Conservation (phyloP, 306 rosid species). For the Cyamopsis tetragonoloba region DNA sequence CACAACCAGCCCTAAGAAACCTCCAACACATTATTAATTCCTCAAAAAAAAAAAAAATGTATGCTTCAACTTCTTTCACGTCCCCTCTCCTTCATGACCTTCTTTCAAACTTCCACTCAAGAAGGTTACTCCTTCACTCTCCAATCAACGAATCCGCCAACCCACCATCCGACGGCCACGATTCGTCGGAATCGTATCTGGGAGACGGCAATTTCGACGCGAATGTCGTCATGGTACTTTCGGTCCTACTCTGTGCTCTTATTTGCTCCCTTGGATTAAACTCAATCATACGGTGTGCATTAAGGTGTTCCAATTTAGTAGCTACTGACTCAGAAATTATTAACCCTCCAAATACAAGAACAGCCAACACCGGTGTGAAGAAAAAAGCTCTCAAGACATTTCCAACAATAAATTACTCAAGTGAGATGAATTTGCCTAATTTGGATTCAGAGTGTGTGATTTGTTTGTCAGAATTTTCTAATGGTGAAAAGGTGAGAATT, state of each 20-base stretch:
- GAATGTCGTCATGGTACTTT: conserved; percentile 90
- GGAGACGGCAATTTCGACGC: conserved; percentile 67
- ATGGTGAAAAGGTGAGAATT: conserved; percentile 61
- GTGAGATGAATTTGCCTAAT: conserved; percentile 47
- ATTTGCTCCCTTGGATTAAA: conserved; percentile 81
- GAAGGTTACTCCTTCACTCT: conserved; percentile 59
- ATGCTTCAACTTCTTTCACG: conserved; percentile 35
- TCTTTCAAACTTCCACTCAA: conserved; percentile 42
- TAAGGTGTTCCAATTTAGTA: conserved; percentile 59
- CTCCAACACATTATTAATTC: conserved; percentile 6
- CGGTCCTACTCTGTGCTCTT: conserved; percentile 79
- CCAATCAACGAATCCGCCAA: conserved; percentile 34
- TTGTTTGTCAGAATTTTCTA: conserved; percentile 62
- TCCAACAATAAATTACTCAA: conserved; percentile 48
- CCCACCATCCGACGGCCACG: conserved; percentile 27
- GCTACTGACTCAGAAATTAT: conserved; percentile 14
- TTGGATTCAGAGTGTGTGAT: conserved; percentile 72
- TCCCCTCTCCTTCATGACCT: conserved; percentile 32
- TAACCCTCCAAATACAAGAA: conserved; percentile 3
- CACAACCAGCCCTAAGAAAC: conserved; percentile 19
- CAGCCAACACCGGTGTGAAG: conserved; percentile 57
- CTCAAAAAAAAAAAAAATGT: conserved; percentile 29
- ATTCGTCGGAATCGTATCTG: conserved; percentile 20
- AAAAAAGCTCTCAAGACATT: conserved; percentile 77
- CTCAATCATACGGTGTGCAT: conserved; percentile 74